Evolutionary conservation across 345 rosid species (phyloP).

Genomic region (Lagerstroemia speciosa): DNA sequence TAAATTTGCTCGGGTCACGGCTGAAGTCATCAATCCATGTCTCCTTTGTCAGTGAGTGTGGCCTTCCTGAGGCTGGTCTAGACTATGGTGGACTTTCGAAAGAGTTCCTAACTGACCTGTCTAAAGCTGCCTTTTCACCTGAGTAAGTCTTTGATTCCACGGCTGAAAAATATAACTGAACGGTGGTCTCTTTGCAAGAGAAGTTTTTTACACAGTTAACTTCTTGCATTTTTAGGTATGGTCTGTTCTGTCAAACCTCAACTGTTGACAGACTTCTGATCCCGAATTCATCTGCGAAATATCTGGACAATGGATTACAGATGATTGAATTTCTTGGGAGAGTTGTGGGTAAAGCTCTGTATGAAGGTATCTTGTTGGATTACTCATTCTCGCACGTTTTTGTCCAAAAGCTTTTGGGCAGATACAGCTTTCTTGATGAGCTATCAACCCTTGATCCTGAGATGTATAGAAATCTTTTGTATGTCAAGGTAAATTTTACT

Average conservation of each 20-base stretch:
- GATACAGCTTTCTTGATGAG: conserved; percentile 96
- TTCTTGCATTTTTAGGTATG: conserved; percentile 46
- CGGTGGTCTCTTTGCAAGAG: not conserved
- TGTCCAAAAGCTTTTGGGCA: conserved; percentile 86
- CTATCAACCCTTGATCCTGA: conserved; percentile 94
- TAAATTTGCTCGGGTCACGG: conserved; percentile 72
- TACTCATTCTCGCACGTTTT: conserved; percentile 89
- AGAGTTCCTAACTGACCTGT: conserved; percentile 91
- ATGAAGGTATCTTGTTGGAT: conserved; percentile 92
- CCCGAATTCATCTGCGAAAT: conserved; percentile 80
- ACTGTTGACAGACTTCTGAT: conserved; percentile 79
- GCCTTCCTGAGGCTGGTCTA: conserved; percentile 96
- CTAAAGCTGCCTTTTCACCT: conserved; percentile 83
- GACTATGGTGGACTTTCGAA: conserved; percentile 97
- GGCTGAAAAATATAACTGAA: not conserved
- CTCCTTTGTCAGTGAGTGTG: conserved; percentile 92
- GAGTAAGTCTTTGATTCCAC: conserved; percentile 54
- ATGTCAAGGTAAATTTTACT: conserved; percentile 76
- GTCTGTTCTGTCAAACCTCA: conserved; percentile 77
- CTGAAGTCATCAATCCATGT: conserved; percentile 88
- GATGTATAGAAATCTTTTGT: conserved; percentile 82
- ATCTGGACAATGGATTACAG: conserved; percentile 73
- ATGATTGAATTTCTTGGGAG: conserved; percentile 98
- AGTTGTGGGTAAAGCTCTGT: conserved; percentile 94
- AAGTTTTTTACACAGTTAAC: conserved; percentile 3